Conservation (phyloP, 495 filamentous ascomycete genomes). For the Podospora didyma region DNA sequence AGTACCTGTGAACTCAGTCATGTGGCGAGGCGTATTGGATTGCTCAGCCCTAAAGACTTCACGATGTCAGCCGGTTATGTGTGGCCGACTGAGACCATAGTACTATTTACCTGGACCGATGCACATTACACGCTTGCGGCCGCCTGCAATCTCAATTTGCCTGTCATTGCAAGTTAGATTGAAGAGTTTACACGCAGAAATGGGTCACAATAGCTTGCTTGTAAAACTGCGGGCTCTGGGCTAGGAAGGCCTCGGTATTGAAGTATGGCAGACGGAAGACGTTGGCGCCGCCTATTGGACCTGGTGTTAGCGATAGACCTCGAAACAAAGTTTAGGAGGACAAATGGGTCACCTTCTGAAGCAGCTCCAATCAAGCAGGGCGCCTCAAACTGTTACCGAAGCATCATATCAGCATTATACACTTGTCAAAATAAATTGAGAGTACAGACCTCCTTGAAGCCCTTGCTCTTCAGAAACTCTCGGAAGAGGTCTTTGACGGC, state of each 20-base stretch:
- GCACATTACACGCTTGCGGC: conserved; percentile 84
- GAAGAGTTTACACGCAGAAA: no score
- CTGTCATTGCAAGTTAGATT: no score
- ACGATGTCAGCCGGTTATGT: not conserved
- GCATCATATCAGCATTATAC: no score
- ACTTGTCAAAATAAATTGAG: no score
- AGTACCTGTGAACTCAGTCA: conserved; percentile 62
- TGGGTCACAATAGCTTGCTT: no score
- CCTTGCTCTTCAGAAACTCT: conserved; percentile 67
- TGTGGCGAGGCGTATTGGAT: conserved; percentile 90
- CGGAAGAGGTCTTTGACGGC: conserved; percentile 78
- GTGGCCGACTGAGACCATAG: no score
- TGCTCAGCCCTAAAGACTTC: conserved; percentile 98
- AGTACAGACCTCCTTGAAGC: conserved; percentile 66
- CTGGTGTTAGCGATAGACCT: no score
- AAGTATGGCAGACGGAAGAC: conserved; percentile 95
- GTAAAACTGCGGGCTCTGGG: conserved; percentile 76
- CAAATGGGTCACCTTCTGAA: conserved; percentile 79
- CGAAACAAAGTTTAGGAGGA: no score
- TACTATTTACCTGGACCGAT: conserved; percentile 54
- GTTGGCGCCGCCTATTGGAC: conserved; percentile 61
- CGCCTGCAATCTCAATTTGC: conserved; percentile 87
- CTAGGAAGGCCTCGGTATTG: conserved; percentile 76
- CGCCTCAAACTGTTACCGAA: conserved; percentile 55
- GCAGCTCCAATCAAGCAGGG: conserved; percentile 87